phyloP scores from a whole-genome alignment of 129 eudicot species.

The Escallonia rubra region DNA sequence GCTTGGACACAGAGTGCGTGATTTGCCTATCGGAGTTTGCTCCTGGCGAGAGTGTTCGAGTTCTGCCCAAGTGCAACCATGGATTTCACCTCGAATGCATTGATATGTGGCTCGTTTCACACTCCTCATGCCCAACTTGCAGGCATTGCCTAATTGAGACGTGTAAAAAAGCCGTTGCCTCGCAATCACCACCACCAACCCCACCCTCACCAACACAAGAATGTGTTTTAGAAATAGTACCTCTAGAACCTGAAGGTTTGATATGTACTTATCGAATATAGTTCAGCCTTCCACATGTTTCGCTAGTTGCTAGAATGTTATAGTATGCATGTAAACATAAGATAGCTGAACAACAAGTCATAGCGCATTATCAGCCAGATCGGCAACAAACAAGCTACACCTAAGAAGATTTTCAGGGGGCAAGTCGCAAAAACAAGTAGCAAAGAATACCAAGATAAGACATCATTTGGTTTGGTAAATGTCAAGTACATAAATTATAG shows the following conservation, averaged over 20 bases:
- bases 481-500: no score
- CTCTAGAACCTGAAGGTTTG: conserved; percentile 65
- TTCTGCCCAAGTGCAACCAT: conserved; percentile 83
- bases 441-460: no score
- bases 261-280: conserved; percentile 32
- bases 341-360: no score
- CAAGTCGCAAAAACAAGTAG: no score
- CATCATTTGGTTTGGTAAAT: no score
- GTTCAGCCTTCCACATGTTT: background rate
- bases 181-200: background rate
- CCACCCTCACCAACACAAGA: conserved; percentile 11
- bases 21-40: conserved; percentile 72
- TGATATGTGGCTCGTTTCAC: conserved; percentile 74
- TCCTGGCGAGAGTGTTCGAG: conserved; percentile 47
- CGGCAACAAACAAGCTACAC: no score
- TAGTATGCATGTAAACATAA: no score
- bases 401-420: no score
- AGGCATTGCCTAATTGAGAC: conserved; percentile 67
- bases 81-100: conserved; percentile 81
- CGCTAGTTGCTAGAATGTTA: no score
- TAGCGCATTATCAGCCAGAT: no score
- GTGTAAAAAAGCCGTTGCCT: conserved; percentile 50
- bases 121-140: conserved; percentile 94
- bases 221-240: conserved; percentile 35
- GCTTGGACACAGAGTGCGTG: conserved; percentile 57